phyloP scores from a whole-genome alignment of 2,329 filamentous ascomycete genomes.

The Colletotrichum liaoningense region DNA sequence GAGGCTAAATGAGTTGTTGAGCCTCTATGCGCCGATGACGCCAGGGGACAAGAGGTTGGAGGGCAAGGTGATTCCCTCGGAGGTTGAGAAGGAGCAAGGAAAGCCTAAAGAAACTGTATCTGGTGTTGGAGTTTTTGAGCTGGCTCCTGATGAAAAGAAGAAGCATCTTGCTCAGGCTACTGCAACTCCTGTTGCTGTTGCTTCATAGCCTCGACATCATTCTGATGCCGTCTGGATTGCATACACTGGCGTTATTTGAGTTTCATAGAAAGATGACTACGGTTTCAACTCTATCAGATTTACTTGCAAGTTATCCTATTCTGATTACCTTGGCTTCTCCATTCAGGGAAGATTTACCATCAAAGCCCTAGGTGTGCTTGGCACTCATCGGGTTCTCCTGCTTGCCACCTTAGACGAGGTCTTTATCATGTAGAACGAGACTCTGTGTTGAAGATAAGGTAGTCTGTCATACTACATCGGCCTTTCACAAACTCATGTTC shows the following conservation, averaged over 20 bases:
- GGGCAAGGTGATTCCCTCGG: constrained; percentile 42
- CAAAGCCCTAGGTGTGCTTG: too few relatives aligned
- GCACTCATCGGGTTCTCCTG: too few relatives aligned
- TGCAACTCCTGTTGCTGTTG: constrained; percentile 4
- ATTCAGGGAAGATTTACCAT: too few relatives aligned
- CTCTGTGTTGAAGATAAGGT: too few relatives aligned
- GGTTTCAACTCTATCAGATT: too few relatives aligned
- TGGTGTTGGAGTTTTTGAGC: constrained; percentile 44
- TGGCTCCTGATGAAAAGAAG: constrained; percentile 42
- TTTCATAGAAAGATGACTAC: too few relatives aligned
- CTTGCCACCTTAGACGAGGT: too few relatives aligned
- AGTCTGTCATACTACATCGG: too few relatives aligned
- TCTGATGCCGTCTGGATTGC: background rate
- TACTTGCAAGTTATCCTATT: too few relatives aligned
- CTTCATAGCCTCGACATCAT: background rate
- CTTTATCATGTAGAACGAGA: too few relatives aligned
- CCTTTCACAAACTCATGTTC: too few relatives aligned
- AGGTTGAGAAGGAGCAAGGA: constrained; percentile 4
- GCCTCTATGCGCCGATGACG: constrained; percentile 40
- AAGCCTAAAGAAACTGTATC: constrained; percentile 39
- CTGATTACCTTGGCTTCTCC: too few relatives aligned
- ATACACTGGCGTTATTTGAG: constrained; percentile 5
- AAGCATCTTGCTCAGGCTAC: constrained; percentile 26
- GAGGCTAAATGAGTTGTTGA: constrained; percentile 53
- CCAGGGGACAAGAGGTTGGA: constrained; percentile 38